These are phyloP conservation scores for Claviceps cyperi DNA, from an alignment of 2,329 filamentous ascomycete genomes.

Conservation along the genomic window DNA sequence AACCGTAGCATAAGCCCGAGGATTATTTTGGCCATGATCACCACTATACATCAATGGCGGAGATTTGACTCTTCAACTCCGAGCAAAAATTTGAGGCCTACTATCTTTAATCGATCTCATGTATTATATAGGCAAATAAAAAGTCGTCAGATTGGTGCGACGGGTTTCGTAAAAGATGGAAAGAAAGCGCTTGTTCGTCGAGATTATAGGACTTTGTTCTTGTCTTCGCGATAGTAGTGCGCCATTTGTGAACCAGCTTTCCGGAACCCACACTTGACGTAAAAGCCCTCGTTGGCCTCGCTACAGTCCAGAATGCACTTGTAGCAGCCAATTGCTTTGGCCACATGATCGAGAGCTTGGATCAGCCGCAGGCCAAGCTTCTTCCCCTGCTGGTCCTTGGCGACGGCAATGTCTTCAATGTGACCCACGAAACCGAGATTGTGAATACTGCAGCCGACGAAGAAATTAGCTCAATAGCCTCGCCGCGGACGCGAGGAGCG, in stretches of 20 bases:
- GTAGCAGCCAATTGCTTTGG: conserved; percentile 82
- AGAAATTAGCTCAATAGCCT: conserved; percentile 5
- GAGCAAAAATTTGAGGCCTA: neutral
- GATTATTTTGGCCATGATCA: too few species aligned
- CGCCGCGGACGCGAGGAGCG: neutral
- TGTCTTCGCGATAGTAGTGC: conserved; percentile 64
- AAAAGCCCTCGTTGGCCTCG: conserved; percentile 93
- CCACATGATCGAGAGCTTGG: conserved; percentile 80
- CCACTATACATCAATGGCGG: too few species aligned
- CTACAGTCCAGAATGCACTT: conserved; percentile 96
- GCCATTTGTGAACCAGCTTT: conserved; percentile 91
- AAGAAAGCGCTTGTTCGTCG: neutral
- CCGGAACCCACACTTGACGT: conserved; percentile 93
- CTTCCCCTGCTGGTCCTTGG: conserved; percentile 92
- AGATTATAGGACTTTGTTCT: conserved; percentile 27
- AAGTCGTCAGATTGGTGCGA: neutral
- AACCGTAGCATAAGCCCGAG: too few species aligned
- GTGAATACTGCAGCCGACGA: conserved; percentile 46
- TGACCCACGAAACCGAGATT: conserved; percentile 74
- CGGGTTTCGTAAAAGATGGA: neutral
- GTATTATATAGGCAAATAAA: neutral
- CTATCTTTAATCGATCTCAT: neutral
- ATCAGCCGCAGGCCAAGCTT: conserved; percentile 88
- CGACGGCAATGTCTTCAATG: conserved; percentile 94
- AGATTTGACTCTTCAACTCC: neutral